A percentile compares a stretch with the other conserved stretches of the same genome.
phyloP scores from a whole-genome alignment of 768 basidiomycete species.

The Leucocoprinus sp. region DNA sequence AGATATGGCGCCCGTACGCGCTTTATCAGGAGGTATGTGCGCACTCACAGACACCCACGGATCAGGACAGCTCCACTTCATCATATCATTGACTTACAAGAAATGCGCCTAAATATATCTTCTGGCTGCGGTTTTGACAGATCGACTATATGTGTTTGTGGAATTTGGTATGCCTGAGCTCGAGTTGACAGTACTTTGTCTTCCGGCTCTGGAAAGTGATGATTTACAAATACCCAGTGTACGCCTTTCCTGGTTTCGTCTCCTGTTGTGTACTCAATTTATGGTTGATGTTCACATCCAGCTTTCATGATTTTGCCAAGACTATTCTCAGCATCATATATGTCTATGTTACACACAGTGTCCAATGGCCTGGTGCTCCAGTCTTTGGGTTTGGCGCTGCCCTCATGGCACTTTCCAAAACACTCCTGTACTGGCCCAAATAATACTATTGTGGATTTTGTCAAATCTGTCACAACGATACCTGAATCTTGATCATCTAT shows the following conservation, averaged over 20 bases:
- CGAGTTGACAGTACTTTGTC: slow-evolving; percentile 18
- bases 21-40: slow-evolving; percentile 58
- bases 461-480: slow-evolving; percentile 64
- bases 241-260: slow-evolving; percentile 16
- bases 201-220: slow-evolving; percentile 50
- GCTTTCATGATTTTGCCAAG: slow-evolving; percentile 72
- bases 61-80: too few relatives aligned
- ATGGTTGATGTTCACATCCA: slow-evolving; percentile 23
- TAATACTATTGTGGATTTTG: slow-evolving; percentile 76
- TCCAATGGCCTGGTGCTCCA: slow-evolving; percentile 54
- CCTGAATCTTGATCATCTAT: slow-evolving; percentile 39
- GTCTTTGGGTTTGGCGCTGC: slow-evolving; percentile 69
- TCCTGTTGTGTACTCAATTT: not conserved
- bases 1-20: slow-evolving; percentile 84
- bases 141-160: slow-evolving; percentile 26
- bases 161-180: not conserved
- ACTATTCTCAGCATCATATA: slow-evolving; percentile 67
- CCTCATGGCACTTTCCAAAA: slow-evolving; percentile 81
- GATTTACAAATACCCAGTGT: slow-evolving; percentile 84
- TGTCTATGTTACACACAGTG: slow-evolving; percentile 64
- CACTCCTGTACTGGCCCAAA: slow-evolving; percentile 71
- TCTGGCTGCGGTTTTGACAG: slow-evolving; percentile 13
- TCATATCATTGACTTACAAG: not conserved
- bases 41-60: not conserved
- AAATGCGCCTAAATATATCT: slow-evolving; percentile 12